Conservation (phyloP, 306 rosid genomes). For the Lathyrus aphaca region DNA sequence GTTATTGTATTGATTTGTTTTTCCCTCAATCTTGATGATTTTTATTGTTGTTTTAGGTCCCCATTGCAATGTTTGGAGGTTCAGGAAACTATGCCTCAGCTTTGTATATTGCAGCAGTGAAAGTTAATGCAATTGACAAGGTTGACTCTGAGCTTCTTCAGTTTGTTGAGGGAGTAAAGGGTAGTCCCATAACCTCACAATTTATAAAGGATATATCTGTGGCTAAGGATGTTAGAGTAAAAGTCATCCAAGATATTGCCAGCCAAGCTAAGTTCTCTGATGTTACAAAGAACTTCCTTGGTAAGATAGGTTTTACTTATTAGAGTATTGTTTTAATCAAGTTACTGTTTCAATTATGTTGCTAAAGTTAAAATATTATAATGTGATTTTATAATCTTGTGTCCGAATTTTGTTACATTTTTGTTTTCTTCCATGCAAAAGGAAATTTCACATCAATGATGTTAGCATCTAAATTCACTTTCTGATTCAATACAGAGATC, state of each 20-base stretch:
- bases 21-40: constrained; percentile 9
- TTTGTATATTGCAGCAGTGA: constrained; percentile 77
- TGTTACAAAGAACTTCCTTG: constrained; percentile 70
- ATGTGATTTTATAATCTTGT: constrained; percentile 10
- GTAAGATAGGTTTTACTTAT: constrained; percentile 49
- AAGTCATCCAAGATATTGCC: constrained; percentile 58
- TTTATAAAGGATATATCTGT: constrained; percentile 73
- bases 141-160: constrained; percentile 76
- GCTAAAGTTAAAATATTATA: constrained; percentile 8
- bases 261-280: constrained; percentile 76
- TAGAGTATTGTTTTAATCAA: constrained; percentile 5
- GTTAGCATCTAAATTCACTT: constrained; percentile 11
- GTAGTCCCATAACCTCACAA: constrained; percentile 56
- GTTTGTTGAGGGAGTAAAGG: constrained; percentile 63
- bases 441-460: not conserved
- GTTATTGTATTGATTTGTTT: constrained; percentile 7
- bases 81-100: constrained; percentile 96
- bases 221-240: constrained; percentile 56
- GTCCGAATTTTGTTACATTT: not conserved
- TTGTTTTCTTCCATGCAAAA: not conserved
- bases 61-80: constrained; percentile 86
- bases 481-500: not conserved
- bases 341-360: constrained; percentile 19
- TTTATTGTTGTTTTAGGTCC: constrained; percentile 59
- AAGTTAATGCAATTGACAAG: constrained; percentile 66